A percentile compares a stretch with the other conserved stretches of the same genome.
Conservation (phyloP, 2,329 filamentous ascomycete species). For the Fusarium denticulatum region DNA sequence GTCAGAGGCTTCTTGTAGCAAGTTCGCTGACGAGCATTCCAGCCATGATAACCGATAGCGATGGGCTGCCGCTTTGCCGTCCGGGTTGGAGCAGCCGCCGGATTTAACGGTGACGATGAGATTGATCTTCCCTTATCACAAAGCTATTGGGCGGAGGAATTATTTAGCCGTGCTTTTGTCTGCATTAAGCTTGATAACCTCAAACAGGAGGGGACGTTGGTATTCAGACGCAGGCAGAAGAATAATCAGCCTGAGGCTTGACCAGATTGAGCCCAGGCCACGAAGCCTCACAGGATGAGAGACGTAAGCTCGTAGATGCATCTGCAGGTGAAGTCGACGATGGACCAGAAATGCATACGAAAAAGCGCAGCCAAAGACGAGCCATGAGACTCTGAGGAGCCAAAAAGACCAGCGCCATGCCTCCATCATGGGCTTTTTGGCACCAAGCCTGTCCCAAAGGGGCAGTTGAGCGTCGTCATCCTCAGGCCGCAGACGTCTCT, state of each 20-base stretch:
- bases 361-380: conserved; percentile 23
- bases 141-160: conserved; percentile 27
- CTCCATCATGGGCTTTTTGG: conserved; percentile 35
- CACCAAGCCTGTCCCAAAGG: conserved; percentile 34
- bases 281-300: conserved; percentile 32
- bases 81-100: conserved; percentile 11
- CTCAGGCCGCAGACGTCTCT: conserved; percentile 41
- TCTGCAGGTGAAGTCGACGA: conserved; percentile 25
- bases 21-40: conserved; percentile 18
- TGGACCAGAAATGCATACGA: conserved; percentile 24
- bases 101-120: neutral
- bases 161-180: conserved; percentile 17
- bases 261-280: conserved; percentile 41
- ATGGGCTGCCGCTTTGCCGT: conserved; percentile 29
- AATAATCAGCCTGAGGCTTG: conserved; percentile 40
- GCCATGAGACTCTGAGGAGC: conserved; percentile 6
- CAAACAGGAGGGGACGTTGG: conserved; percentile 25
- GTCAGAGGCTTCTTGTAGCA: conserved; percentile 2
- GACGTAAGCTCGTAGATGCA: conserved; percentile 39
- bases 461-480: conserved; percentile 47
- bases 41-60: conserved; percentile 3
- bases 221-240: conserved; percentile 24
- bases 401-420: conserved; percentile 9
- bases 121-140: conserved; percentile 13
- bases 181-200: conserved; percentile 23